These are phyloP conservation scores for Aspergillus avenaceus DNA, from an alignment of 495 filamentous ascomycete genomes.

Conservation along the genomic window DNA sequence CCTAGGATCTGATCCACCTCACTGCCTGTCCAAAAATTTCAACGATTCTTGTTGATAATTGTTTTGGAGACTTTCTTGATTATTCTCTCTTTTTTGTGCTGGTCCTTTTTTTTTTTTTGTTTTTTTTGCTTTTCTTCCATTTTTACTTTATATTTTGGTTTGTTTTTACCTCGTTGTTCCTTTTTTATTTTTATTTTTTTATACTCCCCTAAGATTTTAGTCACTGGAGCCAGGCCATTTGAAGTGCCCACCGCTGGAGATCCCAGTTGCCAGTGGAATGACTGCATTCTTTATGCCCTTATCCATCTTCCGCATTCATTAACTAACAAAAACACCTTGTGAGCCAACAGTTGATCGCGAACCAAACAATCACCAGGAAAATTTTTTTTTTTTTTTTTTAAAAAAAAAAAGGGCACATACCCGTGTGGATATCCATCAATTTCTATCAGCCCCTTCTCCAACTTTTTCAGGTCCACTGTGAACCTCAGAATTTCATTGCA, in stretches of 20 bases:
- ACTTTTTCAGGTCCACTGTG: slow-evolving; percentile 6
- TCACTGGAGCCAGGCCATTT: slow-evolving; percentile 2
- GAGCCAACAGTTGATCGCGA: neutral
- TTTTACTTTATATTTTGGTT: neutral
- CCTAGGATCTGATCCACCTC: slow-evolving; percentile 14
- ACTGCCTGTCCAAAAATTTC: too few species aligned
- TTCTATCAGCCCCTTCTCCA: slow-evolving; percentile 5
- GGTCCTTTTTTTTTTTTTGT: slow-evolving; percentile 11
- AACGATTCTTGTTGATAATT: too few species aligned
- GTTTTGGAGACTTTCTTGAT: too few species aligned
- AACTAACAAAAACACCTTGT: neutral
- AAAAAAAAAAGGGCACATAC: neutral
- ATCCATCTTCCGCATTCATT: slow-evolving; percentile 5
- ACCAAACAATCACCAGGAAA: neutral
- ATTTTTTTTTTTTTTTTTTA: slow-evolving; percentile 6
- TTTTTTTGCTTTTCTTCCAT: neutral
- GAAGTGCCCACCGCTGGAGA: neutral
- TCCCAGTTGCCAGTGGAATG: neutral
- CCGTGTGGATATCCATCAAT: neutral
- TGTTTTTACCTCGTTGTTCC: neutral
- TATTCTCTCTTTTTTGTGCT: too few species aligned
- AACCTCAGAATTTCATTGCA: slow-evolving; percentile 14
- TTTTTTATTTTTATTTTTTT: slow-evolving; percentile 3
- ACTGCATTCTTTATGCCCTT: neutral
- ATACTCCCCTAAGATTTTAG: neutral